phyloP scores from a whole-genome alignment of 768 basidiomycete species.

The Pleurotus giganteus region DNA sequence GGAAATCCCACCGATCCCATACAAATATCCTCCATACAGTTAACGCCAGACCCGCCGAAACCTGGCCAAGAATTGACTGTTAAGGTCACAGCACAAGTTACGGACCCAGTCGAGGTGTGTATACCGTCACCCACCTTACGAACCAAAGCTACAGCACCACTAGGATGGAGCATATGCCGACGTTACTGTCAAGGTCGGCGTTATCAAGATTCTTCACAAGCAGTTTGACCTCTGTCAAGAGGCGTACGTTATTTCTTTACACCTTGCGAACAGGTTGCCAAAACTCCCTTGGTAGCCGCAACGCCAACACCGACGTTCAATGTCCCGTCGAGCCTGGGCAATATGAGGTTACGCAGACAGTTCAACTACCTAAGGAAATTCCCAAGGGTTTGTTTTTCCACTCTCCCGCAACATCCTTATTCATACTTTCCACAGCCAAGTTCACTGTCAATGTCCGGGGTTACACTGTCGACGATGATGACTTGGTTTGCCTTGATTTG shows the following conservation, averaged over 20 bases:
- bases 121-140: background rate
- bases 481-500: conserved; percentile 79
- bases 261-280: background rate
- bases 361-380: conserved; percentile 88
- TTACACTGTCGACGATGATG: conserved; percentile 69
- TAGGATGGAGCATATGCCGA: conserved; percentile 92
- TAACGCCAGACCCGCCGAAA: conserved; percentile 86
- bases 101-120: conserved; percentile 62
- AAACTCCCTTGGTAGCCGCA: conserved; percentile 44
- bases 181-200: conserved; percentile 89
- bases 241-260: conserved; percentile 60
- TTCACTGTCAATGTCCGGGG: conserved; percentile 71
- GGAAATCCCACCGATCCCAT: conserved; percentile 45
- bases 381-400: conserved; percentile 56
- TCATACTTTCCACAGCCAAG: conserved; percentile 57
- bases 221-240: conserved; percentile 89
- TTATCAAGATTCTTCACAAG: conserved; percentile 85
- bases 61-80: conserved; percentile 91
- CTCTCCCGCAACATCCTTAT: background rate
- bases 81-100: conserved; percentile 62
- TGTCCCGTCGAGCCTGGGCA: conserved; percentile 79
- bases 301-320: conserved; percentile 71
- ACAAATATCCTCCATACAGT: conserved; percentile 65
- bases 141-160: background rate
- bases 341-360: conserved; percentile 79